A percentile compares a stretch with the other conserved stretches of the same genome.
phyloP scores from a whole-genome alignment of 1,139 yeast genomes.

The Lodderomyces pseudojiufengensis region DNA sequence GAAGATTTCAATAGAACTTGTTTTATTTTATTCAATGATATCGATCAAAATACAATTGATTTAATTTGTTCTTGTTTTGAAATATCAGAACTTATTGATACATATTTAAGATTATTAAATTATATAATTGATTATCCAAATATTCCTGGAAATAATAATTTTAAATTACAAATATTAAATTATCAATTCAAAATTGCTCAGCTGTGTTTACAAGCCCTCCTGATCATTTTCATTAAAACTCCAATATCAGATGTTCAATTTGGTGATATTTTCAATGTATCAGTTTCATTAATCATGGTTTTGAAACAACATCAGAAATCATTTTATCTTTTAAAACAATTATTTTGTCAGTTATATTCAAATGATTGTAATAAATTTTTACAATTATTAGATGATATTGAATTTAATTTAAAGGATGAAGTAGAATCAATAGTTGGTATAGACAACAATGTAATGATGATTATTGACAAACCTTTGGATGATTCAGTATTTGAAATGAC shows the following conservation, averaged over 20 bases:
- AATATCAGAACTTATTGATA: constrained; percentile 27
- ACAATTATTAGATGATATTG: constrained; percentile 25
- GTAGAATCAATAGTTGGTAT: constrained; percentile 33
- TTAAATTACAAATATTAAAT: constrained; percentile 36
- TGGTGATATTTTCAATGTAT: constrained; percentile 23
- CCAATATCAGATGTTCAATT: constrained; percentile 35
- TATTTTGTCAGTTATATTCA: constrained; percentile 28
- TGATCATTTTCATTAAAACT: constrained; percentile 24
- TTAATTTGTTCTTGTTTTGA: constrained; percentile 23
- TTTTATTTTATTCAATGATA: constrained; percentile 25
- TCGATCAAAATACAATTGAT: constrained; percentile 22
- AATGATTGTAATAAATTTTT: constrained; percentile 29
- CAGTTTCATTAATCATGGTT: constrained; percentile 33
- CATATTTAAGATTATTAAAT: constrained; percentile 26
- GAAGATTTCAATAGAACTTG: constrained; percentile 36
- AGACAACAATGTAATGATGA: constrained; percentile 20
- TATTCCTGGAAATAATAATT: constrained; percentile 27
- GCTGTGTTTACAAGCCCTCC: constrained; percentile 28
- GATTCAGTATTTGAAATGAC: constrained; percentile 26
- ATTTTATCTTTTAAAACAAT: constrained; percentile 21
- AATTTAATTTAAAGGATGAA: constrained; percentile 28
- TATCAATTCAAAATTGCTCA: constrained; percentile 28
- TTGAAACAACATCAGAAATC: constrained; percentile 28
- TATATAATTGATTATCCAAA: constrained; percentile 31
- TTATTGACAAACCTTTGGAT: constrained; percentile 15